Base-by-base conservation (phyloP, 441 rosid species). In the Melastoma candidum region DNA sequence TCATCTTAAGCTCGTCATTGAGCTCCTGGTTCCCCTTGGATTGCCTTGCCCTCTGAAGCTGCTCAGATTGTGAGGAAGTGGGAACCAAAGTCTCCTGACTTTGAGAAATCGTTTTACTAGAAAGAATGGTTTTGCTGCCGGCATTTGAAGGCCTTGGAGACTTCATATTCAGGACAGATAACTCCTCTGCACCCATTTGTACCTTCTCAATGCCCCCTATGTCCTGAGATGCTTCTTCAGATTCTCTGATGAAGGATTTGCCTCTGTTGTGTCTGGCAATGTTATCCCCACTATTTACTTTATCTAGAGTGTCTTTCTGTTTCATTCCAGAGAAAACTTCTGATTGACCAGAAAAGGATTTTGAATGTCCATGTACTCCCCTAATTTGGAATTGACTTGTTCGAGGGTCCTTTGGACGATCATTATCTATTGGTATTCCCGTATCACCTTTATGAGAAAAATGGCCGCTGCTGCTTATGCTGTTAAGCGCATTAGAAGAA, bases 301-400 rank as follows among this genome's bases (percentile, higher is more conserved):
- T 17, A 17, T 17, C 22, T 17, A 17, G 22, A 17, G 22, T 17
- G 22, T 17, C 22, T 17, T 17, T 17, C 22, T 17, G 53, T 64
- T 64, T 73, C 56, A 68, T 54, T 68, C 77, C 79, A 49, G 69
- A 36, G 46, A 71, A 70, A 54, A 79, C 78, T 68, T 82, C 85
- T 56, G 81, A 65, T 71, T 78, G 90, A 59, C 82, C 83, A 24
- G 82, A 69, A 47, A 74, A 66, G 52, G 85, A 74, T 26, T 68
- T 74, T 29, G 78, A 64, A 71, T 85, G 90, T 53, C 70, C 65
- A 48, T 67, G 83, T 49, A 80, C 58, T 65, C 66, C 73, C 74
- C 71, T 78, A 63, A 65, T 44, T 46, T 48, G 75, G 12, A 62
- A 52, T 51, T 72, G 74, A 54, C 47, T 60, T 27, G 32, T 50